Percentiles rank a stretch among this genome's conserved stretches.
Conservation (phyloP, 2,329 filamentous ascomycete species). For the Claviceps lovelessii region DNA sequence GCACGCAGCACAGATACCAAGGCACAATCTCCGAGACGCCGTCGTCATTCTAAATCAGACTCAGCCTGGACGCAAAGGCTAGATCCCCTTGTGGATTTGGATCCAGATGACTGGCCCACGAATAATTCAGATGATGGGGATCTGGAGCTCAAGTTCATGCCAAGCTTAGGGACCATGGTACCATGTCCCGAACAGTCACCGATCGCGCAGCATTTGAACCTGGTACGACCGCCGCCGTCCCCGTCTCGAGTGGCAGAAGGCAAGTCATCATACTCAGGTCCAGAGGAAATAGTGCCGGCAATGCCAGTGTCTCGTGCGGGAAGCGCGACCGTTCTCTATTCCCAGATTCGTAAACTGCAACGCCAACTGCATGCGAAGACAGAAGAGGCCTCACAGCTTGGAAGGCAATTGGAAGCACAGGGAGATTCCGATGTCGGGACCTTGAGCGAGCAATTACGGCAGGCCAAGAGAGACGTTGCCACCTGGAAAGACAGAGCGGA, state of each 20-base stretch:
- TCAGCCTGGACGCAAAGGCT: constrained; percentile 1
- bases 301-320: constrained; percentile 8
- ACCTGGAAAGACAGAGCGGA: constrained; percentile 43
- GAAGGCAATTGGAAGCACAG: constrained; percentile 30
- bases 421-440: constrained; percentile 29
- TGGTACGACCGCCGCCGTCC: constrained; percentile 20
- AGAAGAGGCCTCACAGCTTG: constrained; percentile 32
- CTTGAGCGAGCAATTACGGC: constrained; percentile 33
- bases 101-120: not conserved
- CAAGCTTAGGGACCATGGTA: constrained; percentile 24
- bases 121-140: not conserved
- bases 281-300: not conserved
- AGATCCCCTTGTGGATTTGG: not conserved
- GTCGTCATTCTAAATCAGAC: constrained; percentile 4
- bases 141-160: constrained; percentile 9
- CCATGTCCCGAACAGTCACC: constrained; percentile 23
- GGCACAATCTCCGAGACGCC: not conserved
- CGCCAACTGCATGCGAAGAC: constrained; percentile 29
- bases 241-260: constrained; percentile 8
- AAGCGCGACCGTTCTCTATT: constrained; percentile 26
- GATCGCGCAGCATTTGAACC: constrained; percentile 23
- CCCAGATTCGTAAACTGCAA: constrained; percentile 35
- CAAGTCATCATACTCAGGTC: not conserved
- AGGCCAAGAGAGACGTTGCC: constrained; percentile 16
- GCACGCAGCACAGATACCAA: not conserved